Base-by-base conservation (phyloP, 1,284 basidiomycete genomes). In the Marasmius fiardii region DNA sequence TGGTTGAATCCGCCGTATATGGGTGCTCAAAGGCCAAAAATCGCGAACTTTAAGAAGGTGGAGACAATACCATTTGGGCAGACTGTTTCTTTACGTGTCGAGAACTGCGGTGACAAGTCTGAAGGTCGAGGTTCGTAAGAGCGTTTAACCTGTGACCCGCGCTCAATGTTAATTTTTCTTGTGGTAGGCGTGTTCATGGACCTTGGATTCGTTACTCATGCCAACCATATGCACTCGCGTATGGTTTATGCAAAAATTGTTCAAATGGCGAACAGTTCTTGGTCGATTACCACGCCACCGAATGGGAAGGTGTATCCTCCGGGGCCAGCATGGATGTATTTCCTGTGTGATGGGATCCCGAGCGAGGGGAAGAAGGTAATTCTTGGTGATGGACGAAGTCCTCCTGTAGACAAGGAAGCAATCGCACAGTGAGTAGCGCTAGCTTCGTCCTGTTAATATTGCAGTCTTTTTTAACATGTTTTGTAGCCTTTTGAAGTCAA, bases 201-300 rank as follows among this genome's bases (percentile, higher is more conserved):
- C 64, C 73, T 90, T 28, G 90, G 90, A 10, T 91, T 77, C 64
- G 80, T 89, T 39, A 90, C 90, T 1, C 90, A 92, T 65, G 81
- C 83, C n/a, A 80, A 86, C 18, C 90, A 92, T 63, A 83, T 88
- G 43, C 91, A 90, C 67, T 80, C 81, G 18, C 86, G 91, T n/a
- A 69, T 89, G 37, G 90, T 93, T 24, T 86, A 86, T 62, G 75
- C 93, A 47, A 63, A 60, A 1, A 65, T 69, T 5, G 67, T 71
- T 10, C 61, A 74, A 2, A 69, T 71, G 14, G 71, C 76, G 34
- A 61, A 64, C 43, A 70, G 49, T 71, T 66, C 12, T 10, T 41
- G 39, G 65, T 89, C 35, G 74, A 66, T 88, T 16, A 74, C 67
- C 0, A 85, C 80, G 1, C 91, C 90, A 2, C 85, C 86, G 1